phyloP scores from a whole-genome alignment of 176 grass and related monocot genomes.

The Cymbopogon citratus region DNA sequence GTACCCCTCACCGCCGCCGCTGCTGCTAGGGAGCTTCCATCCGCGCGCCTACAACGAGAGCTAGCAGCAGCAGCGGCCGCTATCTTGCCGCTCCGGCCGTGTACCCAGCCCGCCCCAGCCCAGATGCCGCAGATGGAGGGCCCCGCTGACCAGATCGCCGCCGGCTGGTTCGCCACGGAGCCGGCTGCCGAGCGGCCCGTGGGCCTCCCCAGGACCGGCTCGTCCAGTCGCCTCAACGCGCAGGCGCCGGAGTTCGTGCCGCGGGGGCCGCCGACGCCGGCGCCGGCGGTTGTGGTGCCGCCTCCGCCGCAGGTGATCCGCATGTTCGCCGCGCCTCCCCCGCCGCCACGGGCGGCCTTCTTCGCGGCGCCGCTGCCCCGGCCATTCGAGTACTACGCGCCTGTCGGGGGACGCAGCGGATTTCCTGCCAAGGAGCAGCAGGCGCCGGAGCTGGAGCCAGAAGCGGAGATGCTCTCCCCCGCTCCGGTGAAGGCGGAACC shows the following conservation, averaged over 20 bases:
- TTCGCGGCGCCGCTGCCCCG: constrained; percentile 39
- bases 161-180: constrained; percentile 12
- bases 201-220: constrained; percentile 41
- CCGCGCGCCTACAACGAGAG: not conserved
- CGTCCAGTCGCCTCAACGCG: constrained; percentile 66
- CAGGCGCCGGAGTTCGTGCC: constrained; percentile 82
- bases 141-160: constrained; percentile 32
- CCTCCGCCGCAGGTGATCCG: constrained; percentile 38
- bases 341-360: constrained; percentile 30
- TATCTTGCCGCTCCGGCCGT: not conserved
- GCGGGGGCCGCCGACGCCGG: not conserved
- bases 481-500: constrained; percentile 11
- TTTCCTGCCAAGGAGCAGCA: constrained; percentile 47
- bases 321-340: constrained; percentile 38
- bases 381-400: constrained; percentile 56
- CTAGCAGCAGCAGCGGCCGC: constrained; percentile 26
- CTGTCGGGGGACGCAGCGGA: constrained; percentile 11
- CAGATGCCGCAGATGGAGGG: constrained; percentile 63
- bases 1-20: constrained; percentile 2
- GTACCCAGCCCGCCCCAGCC: constrained; percentile 26
- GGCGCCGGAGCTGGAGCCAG: constrained; percentile 21
- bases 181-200: constrained; percentile 21
- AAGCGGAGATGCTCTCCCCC: constrained; percentile 5
- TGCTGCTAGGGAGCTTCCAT: constrained; percentile 21
- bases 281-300: not conserved